Conservation (phyloP, 176 grass and related monocot genomes). For the Oryza meyeriana region DNA sequence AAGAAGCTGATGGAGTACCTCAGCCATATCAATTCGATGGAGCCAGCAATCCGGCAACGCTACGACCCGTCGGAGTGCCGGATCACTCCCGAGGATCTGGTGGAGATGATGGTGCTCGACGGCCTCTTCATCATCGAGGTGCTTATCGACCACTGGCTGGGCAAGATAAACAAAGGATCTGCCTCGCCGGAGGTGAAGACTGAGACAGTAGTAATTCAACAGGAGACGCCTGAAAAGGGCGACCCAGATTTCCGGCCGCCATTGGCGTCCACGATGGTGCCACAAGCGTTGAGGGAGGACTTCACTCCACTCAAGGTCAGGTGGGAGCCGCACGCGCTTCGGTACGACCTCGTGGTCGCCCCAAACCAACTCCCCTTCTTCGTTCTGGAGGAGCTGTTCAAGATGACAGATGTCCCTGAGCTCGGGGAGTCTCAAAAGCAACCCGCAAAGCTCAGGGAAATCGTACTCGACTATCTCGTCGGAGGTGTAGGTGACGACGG, state of each 20-base stretch:
- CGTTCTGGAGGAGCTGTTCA: slow-evolving; percentile 1
- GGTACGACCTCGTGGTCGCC: not conserved
- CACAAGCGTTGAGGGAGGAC: not conserved
- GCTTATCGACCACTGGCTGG: not conserved
- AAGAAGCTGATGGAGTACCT: not conserved
- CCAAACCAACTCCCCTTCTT: not conserved
- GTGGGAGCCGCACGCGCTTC: slow-evolving; percentile 2
- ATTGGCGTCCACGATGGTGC: not conserved
- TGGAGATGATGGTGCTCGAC: slow-evolving; percentile 8
- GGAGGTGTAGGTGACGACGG: not conserved
- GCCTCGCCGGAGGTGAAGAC: not conserved
- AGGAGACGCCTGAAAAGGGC: too few relatives aligned
- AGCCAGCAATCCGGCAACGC: not conserved
- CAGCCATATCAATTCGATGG: not conserved
- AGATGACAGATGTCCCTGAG: not conserved
- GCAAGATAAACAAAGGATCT: not conserved
- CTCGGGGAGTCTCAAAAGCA: not conserved
- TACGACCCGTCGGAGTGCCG: not conserved
- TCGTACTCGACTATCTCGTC: slow-evolving; percentile 1
- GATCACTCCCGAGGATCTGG: not conserved
- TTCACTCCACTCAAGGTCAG: not conserved
- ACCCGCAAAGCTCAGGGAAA: not conserved
- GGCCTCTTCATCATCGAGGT: slow-evolving; percentile 5
- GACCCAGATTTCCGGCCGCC: not conserved
- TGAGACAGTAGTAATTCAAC: too few relatives aligned